These are phyloP conservation scores for Phytophthora cactorum DNA, from an alignment of 352 stramenopile genomes.

Conservation along the genomic window DNA sequence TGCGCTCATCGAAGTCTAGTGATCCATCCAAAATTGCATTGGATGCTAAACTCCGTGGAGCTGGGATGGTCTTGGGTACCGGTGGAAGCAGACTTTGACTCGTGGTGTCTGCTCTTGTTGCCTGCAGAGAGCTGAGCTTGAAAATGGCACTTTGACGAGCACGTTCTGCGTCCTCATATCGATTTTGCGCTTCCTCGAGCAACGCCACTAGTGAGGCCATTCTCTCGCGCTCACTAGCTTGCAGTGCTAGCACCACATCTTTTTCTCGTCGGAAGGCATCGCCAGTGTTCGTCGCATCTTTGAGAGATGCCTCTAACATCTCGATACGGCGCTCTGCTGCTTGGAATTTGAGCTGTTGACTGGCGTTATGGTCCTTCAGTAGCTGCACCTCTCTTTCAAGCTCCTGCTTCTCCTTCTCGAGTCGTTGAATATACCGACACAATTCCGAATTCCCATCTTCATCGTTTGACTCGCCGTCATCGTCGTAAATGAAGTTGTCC, in stretches of 20 bases:
- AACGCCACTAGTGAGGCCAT: slow-evolving; percentile 36
- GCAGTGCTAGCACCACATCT: slow-evolving; percentile 37
- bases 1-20: slow-evolving; percentile 38
- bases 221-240: slow-evolving; percentile 45
- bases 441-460: slow-evolving; percentile 42
- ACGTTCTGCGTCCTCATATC: slow-evolving; percentile 62
- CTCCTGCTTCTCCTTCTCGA: slow-evolving; percentile 55
- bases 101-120: slow-evolving; percentile 34
- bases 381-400: slow-evolving; percentile 50
- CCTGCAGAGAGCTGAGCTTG: slow-evolving; percentile 68
- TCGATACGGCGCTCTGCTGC: slow-evolving; percentile 38
- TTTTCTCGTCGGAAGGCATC: slow-evolving; percentile 43
- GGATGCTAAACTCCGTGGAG: neutral
- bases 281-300: slow-evolving; percentile 31
- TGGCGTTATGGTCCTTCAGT: slow-evolving; percentile 46
- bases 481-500: slow-evolving; percentile 40
- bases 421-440: slow-evolving; percentile 57
- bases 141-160: slow-evolving; percentile 65
- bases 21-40: slow-evolving; percentile 3
- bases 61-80: slow-evolving; percentile 3
- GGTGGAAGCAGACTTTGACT: slow-evolving; percentile 34
- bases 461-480: slow-evolving; percentile 36
- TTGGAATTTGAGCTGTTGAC: slow-evolving; percentile 40
- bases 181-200: slow-evolving; percentile 50
- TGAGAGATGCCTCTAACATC: slow-evolving; percentile 45